Evolutionary conservation across 352 stramenopile genomes (phyloP).

Genomic region (Globisporangium cylindrosporum): DNA sequence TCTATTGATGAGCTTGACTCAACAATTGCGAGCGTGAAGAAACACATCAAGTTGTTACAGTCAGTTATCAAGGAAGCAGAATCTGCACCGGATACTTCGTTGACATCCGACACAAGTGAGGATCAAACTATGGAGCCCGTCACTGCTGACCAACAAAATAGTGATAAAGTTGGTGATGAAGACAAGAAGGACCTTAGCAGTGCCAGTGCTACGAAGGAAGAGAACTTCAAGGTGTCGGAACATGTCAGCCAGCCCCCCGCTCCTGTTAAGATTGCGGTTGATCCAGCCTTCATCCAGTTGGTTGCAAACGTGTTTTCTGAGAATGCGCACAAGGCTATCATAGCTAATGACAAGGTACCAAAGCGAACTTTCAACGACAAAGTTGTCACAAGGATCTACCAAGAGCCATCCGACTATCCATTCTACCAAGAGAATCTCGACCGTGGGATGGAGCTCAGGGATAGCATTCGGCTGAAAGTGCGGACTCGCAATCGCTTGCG

Average conservation of each 20-base stretch:
- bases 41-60: constrained; percentile 61
- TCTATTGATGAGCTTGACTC: constrained; percentile 78
- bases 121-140: neutral
- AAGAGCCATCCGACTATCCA: constrained; percentile 63
- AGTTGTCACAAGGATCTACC: constrained; percentile 62
- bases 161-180: neutral
- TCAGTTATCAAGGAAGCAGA: constrained; percentile 40
- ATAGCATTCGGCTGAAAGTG: constrained; percentile 65
- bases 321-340: constrained; percentile 47
- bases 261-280: constrained; percentile 55
- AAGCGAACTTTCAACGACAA: constrained; percentile 48
- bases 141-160: neutral
- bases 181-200: constrained; percentile 4
- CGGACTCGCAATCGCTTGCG: constrained; percentile 58
- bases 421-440: constrained; percentile 79
- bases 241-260: constrained; percentile 8
- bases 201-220: neutral
- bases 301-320: constrained; percentile 61
- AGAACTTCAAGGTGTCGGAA: neutral
- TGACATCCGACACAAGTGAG: neutral
- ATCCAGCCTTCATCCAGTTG: constrained; percentile 60
- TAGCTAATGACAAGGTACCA: constrained; percentile 56
- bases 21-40: constrained; percentile 63
- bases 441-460: constrained; percentile 34
- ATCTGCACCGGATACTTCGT: neutral